Percentiles rank a stretch among this genome's conserved stretches.
Evolutionary conservation across 2,329 filamentous ascomycete species (phyloP).

Genomic region (Colletotrichum scovillei): DNA sequence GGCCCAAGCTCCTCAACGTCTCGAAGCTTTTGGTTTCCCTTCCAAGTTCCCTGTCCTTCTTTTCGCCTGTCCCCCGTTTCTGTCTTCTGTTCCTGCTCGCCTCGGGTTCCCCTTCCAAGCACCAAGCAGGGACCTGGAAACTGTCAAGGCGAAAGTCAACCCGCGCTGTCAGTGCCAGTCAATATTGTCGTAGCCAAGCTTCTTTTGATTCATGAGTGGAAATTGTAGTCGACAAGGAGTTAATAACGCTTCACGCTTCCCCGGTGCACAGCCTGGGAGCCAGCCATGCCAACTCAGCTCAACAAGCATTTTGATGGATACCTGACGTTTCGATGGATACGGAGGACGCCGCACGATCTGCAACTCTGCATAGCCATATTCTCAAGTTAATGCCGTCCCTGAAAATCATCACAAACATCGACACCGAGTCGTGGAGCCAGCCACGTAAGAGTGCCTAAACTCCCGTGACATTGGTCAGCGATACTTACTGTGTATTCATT

Average conservation of each 20-base stretch:
- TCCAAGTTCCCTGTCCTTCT: not conserved
- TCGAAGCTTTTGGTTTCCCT: slow-evolving; percentile 30
- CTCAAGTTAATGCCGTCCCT: not conserved
- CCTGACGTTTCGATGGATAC: not conserved
- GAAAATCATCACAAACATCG: not conserved
- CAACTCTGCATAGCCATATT: not conserved
- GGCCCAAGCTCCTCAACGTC: slow-evolving; percentile 39
- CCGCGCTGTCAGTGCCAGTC: not conserved
- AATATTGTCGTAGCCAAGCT: not conserved
- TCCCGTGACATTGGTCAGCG: not conserved
- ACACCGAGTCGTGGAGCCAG: not conserved
- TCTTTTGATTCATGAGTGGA: not conserved
- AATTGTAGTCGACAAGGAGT: not conserved
- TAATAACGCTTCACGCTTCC: not conserved
- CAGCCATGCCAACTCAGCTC: slow-evolving; percentile 19
- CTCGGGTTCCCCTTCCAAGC: slow-evolving; percentile 1
- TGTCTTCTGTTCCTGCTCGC: not conserved
- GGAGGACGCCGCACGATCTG: not conserved
- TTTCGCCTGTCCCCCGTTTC: not conserved
- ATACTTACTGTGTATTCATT: not conserved
- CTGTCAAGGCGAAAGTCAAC: not conserved
- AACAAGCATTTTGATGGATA: slow-evolving; percentile 21
- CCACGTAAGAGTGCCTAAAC: slow-evolving; percentile 3
- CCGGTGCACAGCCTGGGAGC: not conserved
- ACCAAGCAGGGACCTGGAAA: not conserved